Conservation (phyloP, 2,329 filamentous ascomycete genomes). For the Pseudogymnoascus sp. region DNA sequence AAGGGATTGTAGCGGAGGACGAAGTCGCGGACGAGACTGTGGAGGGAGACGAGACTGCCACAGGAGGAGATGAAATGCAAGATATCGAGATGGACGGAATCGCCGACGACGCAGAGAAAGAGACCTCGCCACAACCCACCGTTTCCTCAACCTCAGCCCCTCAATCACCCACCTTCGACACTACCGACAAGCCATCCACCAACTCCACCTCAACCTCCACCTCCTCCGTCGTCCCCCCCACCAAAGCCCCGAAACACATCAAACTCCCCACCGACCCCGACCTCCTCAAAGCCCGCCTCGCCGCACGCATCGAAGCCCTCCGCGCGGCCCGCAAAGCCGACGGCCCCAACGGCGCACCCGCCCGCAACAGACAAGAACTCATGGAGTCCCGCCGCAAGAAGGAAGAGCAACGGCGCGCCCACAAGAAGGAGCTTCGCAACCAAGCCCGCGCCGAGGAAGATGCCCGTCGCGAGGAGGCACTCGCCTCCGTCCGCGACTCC, state of each 20-base stretch:
- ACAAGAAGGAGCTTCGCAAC: slow-evolving; percentile 77
- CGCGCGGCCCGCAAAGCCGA: slow-evolving; percentile 83
- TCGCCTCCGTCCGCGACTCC: slow-evolving; percentile 51
- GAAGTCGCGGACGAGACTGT: slow-evolving; percentile 21
- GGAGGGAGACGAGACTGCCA: slow-evolving; percentile 22
- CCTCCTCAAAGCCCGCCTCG: slow-evolving; percentile 67
- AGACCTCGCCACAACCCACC: slow-evolving; percentile 16
- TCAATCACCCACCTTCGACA: slow-evolving; percentile 56
- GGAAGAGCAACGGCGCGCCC: slow-evolving; percentile 74
- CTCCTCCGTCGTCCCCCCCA: slow-evolving; percentile 54
- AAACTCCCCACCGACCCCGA: slow-evolving; percentile 64
- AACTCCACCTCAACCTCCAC: slow-evolving; percentile 58
- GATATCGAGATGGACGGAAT: slow-evolving; percentile 41
- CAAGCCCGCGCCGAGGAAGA: slow-evolving; percentile 76
- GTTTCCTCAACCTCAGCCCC: slow-evolving; percentile 40
- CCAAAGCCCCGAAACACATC: slow-evolving; percentile 56
- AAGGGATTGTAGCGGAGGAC: slow-evolving; percentile 12
- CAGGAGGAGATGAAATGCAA: slow-evolving; percentile 28
- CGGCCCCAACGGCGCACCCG: slow-evolving; percentile 69
- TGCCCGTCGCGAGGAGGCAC: slow-evolving; percentile 51
- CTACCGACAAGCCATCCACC: slow-evolving; percentile 33
- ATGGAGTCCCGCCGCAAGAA: slow-evolving; percentile 84
- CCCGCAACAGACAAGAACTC: slow-evolving; percentile 80
- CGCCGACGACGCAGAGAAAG: slow-evolving; percentile 35
- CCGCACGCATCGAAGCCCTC: slow-evolving; percentile 75